phyloP scores from a whole-genome alignment of 1,139 yeast genomes.

The Suhomyces coccinellae region DNA sequence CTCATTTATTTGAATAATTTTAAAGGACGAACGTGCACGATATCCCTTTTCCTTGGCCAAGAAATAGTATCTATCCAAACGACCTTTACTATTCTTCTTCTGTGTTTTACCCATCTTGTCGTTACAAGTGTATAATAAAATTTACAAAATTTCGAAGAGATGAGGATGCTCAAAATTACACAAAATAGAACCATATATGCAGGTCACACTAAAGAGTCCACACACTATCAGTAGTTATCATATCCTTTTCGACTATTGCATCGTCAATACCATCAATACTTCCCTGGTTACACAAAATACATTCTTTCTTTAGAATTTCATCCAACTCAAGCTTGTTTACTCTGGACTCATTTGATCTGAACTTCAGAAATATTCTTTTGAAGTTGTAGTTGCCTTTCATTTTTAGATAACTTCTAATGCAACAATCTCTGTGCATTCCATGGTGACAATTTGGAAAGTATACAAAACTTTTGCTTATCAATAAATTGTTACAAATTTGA shows the following conservation, averaged over 20 bases:
- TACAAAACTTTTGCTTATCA: conserved; percentile 72
- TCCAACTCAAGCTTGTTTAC: conserved; percentile 51
- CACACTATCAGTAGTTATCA: conserved; percentile 19
- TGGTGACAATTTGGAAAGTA: conserved; percentile 87
- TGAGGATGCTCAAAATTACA: conserved; percentile 3
- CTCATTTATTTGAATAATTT: conserved; percentile 91
- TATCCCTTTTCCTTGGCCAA: conserved; percentile 97
- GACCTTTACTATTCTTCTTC: conserved; percentile 97
- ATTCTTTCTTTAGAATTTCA: conserved; percentile 59
- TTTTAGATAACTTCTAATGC: conserved; percentile 57
- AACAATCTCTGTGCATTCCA: conserved; percentile 86
- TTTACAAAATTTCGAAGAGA: conserved; percentile 10
- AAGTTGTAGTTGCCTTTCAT: conserved; percentile 67
- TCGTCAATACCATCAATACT: conserved; percentile 72
- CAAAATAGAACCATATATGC: conserved; percentile 4
- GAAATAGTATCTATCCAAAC: conserved; percentile 95
- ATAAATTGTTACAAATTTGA: conserved; percentile 61
- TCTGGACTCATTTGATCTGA: conserved; percentile 19
- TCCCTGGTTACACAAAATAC: conserved; percentile 78
- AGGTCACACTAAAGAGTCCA: conserved; percentile 25
- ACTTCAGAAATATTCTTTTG: conserved; percentile 47
- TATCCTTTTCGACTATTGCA: conserved; percentile 27
- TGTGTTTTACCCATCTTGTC: conserved; percentile 84
- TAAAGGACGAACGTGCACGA: conserved; percentile 98
- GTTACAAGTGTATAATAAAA: conserved; percentile 11